phyloP scores from a whole-genome alignment of 169 alveolate species.

The Plasmodium coatneyi region DNA sequence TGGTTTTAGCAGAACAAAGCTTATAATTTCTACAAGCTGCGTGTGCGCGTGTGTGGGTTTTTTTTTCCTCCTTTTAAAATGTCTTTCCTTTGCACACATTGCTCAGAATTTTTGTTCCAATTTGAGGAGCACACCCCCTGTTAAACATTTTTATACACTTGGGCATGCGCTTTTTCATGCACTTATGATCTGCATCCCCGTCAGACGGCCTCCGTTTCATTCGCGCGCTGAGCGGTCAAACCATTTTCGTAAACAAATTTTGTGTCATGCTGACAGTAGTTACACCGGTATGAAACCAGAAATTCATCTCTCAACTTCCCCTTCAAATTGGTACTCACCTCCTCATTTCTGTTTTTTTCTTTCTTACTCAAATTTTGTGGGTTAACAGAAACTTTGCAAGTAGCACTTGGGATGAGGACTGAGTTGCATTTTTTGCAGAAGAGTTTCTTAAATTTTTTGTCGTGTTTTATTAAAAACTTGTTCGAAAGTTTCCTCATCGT shows the following conservation, averaged over 20 bases:
- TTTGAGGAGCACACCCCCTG: constrained; percentile 5
- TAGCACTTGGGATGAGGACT: constrained; percentile 72
- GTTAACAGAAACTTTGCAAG: constrained; percentile 62
- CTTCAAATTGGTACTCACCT: background rate
- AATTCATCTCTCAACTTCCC: constrained; percentile 45
- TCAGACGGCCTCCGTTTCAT: background rate
- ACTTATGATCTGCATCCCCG: background rate
- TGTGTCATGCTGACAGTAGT: constrained; percentile 57
- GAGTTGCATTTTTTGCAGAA: constrained; percentile 75
- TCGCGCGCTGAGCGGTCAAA: background rate
- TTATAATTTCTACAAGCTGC: constrained; percentile 32
- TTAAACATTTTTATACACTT: background rate
- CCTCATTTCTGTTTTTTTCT: constrained; percentile 3
- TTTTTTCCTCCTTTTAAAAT: background rate
- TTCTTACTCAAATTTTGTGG: constrained; percentile 46
- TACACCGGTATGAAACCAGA: constrained; percentile 51
- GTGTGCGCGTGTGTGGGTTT: constrained; percentile 15
- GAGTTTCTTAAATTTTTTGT: constrained; percentile 60
- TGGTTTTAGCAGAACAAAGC: background rate
- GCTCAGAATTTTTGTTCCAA: constrained; percentile 3
- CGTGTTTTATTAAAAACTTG: constrained; percentile 66
- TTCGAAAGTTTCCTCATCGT: constrained; percentile 72
- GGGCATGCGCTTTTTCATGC: background rate
- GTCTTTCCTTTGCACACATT: background rate
- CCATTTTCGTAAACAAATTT: constrained; percentile 56